phyloP scores from a whole-genome alignment of 345 rosid genomes.

The Populus pruinosa region DNA sequence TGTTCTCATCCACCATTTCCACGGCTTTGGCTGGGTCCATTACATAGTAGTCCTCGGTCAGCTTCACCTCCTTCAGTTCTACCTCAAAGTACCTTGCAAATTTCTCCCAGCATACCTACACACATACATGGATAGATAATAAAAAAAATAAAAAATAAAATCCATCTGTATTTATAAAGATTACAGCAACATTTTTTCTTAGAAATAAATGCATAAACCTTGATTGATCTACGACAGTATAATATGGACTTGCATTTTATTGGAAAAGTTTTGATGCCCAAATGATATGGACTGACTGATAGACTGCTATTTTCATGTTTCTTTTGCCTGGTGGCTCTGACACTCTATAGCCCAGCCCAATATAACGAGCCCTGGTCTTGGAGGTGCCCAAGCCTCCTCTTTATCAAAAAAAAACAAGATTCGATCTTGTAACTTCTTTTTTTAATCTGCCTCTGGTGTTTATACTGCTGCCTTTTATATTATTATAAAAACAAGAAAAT shows the following conservation, averaged over 20 bases:
- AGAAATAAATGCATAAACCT: neutral
- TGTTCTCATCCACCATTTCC: conserved; percentile 93
- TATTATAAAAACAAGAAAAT: too few relatives aligned
- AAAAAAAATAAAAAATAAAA: neutral
- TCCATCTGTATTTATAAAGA: too few relatives aligned
- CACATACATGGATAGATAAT: neutral
- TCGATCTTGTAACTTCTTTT: neutral
- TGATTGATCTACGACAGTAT: neutral
- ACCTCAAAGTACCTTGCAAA: conserved; percentile 94
- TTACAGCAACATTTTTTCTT: too few relatives aligned
- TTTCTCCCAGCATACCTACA: conserved; percentile 85
- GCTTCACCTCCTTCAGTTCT: conserved; percentile 84
- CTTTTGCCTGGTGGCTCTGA: neutral
- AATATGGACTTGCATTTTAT: neutral
- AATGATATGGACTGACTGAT: neutral
- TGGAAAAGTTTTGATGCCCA: neutral
- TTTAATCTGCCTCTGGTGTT: neutral
- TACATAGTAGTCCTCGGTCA: conserved; percentile 81
- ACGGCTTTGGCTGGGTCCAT: conserved; percentile 93
- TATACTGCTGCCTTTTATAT: too few relatives aligned
- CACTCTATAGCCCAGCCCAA: neutral
- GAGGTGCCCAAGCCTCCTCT: neutral
- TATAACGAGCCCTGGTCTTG: neutral
- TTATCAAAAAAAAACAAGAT: neutral
- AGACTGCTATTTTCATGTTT: neutral